phyloP scores from a whole-genome alignment of 2,329 filamentous ascomycete genomes.

The Colletotrichum chlorophyti region DNA sequence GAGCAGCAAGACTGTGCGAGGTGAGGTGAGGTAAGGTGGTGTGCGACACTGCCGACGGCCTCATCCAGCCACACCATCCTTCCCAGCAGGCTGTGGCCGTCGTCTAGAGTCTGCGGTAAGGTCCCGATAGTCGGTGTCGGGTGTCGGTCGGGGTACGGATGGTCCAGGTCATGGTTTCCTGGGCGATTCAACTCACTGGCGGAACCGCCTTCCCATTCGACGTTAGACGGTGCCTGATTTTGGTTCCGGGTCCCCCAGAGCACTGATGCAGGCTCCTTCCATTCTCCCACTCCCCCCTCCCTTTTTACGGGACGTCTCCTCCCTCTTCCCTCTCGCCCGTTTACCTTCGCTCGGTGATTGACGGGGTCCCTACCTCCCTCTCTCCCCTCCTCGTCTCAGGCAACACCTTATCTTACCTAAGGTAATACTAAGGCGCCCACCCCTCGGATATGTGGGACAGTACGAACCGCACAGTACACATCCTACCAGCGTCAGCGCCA shows the following conservation, averaged over 20 bases:
- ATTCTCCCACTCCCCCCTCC: slow-evolving; percentile 10
- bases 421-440: no score
- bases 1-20: neutral
- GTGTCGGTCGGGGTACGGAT: slow-evolving; percentile 25
- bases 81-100: neutral
- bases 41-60: slow-evolving; percentile 6
- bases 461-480: no score
- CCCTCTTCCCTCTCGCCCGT: slow-evolving; percentile 5
- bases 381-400: neutral
- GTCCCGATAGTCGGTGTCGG: slow-evolving; percentile 26
- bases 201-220: slow-evolving; percentile 9
- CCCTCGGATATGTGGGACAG: no score
- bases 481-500: slow-evolving; percentile 22
- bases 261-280: neutral
- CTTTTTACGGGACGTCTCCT: neutral
- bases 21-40: neutral
- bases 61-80: slow-evolving; percentile 19
- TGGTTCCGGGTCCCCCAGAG: slow-evolving; percentile 9
- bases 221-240: slow-evolving; percentile 6
- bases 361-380: no score
- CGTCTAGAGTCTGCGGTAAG: slow-evolving; percentile 8
- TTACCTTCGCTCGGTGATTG: neutral
- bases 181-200: slow-evolving; percentile 11
- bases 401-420: slow-evolving; percentile 7
- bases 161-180: slow-evolving; percentile 26